phyloP scores from a whole-genome alignment of 768 basidiomycete genomes.

The Cystobasidium ongulense region DNA sequence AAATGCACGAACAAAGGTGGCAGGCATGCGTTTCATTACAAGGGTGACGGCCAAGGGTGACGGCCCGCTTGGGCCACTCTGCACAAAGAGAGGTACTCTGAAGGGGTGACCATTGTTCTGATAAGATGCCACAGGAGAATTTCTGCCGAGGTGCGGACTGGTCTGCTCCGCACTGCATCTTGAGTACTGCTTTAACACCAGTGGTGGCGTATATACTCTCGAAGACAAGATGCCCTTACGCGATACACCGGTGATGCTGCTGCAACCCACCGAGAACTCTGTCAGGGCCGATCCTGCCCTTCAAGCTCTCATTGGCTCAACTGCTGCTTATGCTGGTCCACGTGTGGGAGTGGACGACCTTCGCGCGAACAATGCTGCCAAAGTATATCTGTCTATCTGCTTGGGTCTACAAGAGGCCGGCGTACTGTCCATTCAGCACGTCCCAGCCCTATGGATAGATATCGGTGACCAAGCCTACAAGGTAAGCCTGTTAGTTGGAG shows the following conservation, averaged over 20 bases:
- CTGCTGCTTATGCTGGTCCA: conserved; percentile 1
- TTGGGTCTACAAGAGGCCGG: background rate
- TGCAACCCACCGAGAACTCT: background rate
- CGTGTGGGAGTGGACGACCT: background rate
- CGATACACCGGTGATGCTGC: background rate
- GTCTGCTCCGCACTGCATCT: background rate
- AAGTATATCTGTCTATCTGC: background rate
- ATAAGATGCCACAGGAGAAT: background rate
- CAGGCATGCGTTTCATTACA: no score
- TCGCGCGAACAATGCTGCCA: background rate
- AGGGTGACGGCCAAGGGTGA: no score
- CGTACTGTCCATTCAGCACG: background rate
- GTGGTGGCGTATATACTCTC: background rate
- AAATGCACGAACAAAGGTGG: no score
- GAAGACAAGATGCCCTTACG: background rate
- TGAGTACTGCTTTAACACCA: background rate
- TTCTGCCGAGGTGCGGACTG: background rate
- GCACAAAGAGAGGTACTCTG: background rate
- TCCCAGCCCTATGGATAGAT: background rate
- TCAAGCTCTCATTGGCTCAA: background rate
- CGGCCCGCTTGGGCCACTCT: background rate
- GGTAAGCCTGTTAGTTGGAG: background rate
- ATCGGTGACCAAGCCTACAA: background rate
- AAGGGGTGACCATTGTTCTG: background rate
- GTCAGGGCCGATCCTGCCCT: background rate